A percentile compares a stretch with the other conserved stretches of the same genome.
These are phyloP conservation scores for Ophiostoma australiae DNA, from an alignment of 2,329 filamentous ascomycete species.

Conservation along the genomic window DNA sequence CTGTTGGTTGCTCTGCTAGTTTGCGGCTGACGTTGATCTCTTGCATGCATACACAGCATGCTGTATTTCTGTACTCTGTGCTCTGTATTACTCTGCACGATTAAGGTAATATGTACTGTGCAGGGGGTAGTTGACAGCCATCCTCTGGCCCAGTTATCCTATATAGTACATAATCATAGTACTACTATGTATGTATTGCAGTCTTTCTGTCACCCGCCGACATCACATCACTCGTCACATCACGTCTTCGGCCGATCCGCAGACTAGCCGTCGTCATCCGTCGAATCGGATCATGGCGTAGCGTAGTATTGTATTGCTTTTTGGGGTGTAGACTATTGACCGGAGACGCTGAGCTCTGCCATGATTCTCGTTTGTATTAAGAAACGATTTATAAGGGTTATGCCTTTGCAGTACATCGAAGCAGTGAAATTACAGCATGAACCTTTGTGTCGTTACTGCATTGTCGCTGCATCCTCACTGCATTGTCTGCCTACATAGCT, in stretches of 20 bases:
- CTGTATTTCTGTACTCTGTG: not conserved
- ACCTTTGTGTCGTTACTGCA: too few relatives aligned
- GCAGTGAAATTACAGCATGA: not conserved
- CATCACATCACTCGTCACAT: not conserved
- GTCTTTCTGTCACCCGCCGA: not conserved
- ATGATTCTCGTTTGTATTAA: too few relatives aligned
- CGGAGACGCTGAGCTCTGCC: too few relatives aligned
- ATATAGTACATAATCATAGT: too few relatives aligned
- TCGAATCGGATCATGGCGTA: slow-evolving; percentile 4
- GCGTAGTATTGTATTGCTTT: not conserved
- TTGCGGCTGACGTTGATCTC: slow-evolving; percentile 7
- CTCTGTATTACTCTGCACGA: too few relatives aligned
- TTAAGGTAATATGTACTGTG: too few relatives aligned
- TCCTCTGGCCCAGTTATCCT: not conserved
- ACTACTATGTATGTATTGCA: too few relatives aligned
- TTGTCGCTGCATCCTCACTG: not conserved
- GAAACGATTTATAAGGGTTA: too few relatives aligned
- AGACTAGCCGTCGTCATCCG: not conserved
- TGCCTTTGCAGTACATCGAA: not conserved
- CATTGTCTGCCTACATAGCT: too few relatives aligned
- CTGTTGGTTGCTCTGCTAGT: not conserved
- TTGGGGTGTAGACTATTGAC: too few relatives aligned
- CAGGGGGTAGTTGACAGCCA: not conserved
- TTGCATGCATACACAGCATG: too few relatives aligned
- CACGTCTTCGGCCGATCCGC: slow-evolving; percentile 10